A percentile compares a stretch with the other conserved stretches of the same genome.
Evolutionary conservation across 306 rosid genomes (phyloP).

Genomic region (Lithocarpus polystachyus): DNA sequence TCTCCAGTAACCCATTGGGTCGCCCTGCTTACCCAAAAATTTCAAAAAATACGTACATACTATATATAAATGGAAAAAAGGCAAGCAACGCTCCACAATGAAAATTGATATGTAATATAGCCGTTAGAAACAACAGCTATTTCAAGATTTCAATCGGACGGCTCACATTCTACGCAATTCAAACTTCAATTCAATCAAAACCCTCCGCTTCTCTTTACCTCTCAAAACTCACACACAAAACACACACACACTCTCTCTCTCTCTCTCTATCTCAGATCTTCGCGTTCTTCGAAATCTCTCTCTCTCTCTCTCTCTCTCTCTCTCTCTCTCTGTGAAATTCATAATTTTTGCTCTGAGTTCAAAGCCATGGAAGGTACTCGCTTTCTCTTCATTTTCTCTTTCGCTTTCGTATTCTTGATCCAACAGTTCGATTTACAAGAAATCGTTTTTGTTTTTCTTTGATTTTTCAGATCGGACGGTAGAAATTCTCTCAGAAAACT

Average conservation of each 20-base stretch:
- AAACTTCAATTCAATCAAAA: slow-evolving; percentile 32
- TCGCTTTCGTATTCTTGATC: not conserved
- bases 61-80: not conserved
- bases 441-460: not conserved
- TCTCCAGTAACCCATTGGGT: too few species aligned
- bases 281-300: not conserved
- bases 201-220: slow-evolving; percentile 26
- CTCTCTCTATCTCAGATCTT: slow-evolving; percentile 10
- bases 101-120: slow-evolving; percentile 16
- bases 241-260: slow-evolving; percentile 1
- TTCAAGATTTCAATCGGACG: slow-evolving; percentile 12
- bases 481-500: slow-evolving; percentile 34
- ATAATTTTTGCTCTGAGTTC: not conserved
- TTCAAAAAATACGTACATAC: not conserved
- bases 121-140: slow-evolving; percentile 45
- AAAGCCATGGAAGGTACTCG: slow-evolving; percentile 51
- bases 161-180: slow-evolving; percentile 33
- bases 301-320: slow-evolving; percentile 6
- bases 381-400: slow-evolving; percentile 5
- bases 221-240: not conserved
- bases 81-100: not conserved
- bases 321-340: slow-evolving; percentile 7
- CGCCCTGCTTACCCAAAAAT: not conserved
- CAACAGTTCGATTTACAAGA: not conserved
- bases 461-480: slow-evolving; percentile 46